Evolutionary conservation across 352 stramenopile genomes (phyloP).

Genomic region (Blastocystis sp.): DNA sequence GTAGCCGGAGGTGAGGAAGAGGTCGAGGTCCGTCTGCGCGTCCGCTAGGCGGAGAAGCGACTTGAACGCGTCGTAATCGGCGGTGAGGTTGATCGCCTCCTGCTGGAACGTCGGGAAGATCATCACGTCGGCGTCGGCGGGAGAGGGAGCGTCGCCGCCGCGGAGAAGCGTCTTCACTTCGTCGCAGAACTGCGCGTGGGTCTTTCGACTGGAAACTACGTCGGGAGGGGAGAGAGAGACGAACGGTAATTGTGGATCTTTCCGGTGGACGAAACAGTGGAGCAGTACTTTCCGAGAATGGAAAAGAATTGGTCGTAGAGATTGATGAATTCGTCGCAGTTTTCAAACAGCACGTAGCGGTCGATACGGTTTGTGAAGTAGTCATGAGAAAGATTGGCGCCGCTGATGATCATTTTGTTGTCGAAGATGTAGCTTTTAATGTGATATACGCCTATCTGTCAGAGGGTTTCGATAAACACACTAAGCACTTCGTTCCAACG

Average conservation of each 20-base stretch:
- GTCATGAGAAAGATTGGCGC: conserved; percentile 71
- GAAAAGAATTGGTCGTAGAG: conserved; percentile 65
- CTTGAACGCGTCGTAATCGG: background rate
- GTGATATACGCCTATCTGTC: conserved; percentile 68
- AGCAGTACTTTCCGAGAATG: conserved; percentile 24
- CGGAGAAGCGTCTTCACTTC: background rate
- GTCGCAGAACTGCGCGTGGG: background rate
- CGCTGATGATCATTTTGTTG: conserved; percentile 70
- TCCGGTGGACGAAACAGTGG: background rate
- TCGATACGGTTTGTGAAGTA: conserved; percentile 75
- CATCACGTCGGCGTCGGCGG: background rate
- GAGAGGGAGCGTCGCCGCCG: background rate
- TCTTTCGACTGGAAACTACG: background rate
- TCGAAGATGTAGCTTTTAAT: conserved; percentile 74
- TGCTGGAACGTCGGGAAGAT: conserved; percentile 32
- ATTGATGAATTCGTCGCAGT: conserved; percentile 63
- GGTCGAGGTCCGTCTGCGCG: background rate
- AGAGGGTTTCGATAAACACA: background rate
- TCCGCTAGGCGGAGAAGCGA: background rate
- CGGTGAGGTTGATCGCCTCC: background rate
- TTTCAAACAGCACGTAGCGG: conserved; percentile 67
- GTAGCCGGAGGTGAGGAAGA: conserved; percentile 56
- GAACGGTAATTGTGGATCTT: conserved; percentile 3
- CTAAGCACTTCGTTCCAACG: conserved; percentile 69
- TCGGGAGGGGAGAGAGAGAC: background rate